These are phyloP conservation scores for Umbilicaria muhlenbergii DNA, from an alignment of 495 filamentous ascomycete genomes.

Conservation along the genomic window DNA sequence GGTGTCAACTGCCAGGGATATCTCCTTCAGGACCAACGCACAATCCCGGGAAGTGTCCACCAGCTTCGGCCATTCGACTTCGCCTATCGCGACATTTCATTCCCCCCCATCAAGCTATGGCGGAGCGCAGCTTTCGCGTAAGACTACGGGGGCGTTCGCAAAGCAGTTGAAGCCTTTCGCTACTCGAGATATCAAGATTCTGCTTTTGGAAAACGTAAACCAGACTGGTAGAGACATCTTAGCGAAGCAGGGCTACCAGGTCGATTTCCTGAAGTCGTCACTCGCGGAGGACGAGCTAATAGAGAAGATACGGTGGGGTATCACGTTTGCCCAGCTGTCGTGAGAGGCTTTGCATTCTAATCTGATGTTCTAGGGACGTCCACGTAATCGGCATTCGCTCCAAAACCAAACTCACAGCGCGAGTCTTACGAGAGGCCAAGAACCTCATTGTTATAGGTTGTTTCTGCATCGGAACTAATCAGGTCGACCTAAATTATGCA, in stretches of 20 bases:
- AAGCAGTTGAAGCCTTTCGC: slow-evolving; percentile 93
- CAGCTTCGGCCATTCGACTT: slow-evolving; percentile 40
- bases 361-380: slow-evolving; percentile 49
- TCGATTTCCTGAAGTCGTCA: slow-evolving; percentile 79
- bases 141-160: slow-evolving; percentile 22
- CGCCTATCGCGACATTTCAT: slow-evolving; percentile 49
- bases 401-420: slow-evolving; percentile 84
- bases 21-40: too few relatives aligned
- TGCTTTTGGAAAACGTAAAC: slow-evolving; percentile 93
- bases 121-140: slow-evolving; percentile 21
- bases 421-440: slow-evolving; percentile 75
- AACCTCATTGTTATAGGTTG: slow-evolving; percentile 93
- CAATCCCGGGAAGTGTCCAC: slow-evolving; percentile 26
- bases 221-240: slow-evolving; percentile 74
- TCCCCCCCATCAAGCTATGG: slow-evolving; percentile 38
- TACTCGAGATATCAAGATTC: slow-evolving; percentile 87
- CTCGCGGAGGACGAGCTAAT: slow-evolving; percentile 87
- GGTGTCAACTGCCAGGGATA: too few relatives aligned
- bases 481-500: slow-evolving; percentile 87
- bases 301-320: slow-evolving; percentile 76
- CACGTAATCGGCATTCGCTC: slow-evolving; percentile 98
- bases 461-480: slow-evolving; percentile 99
- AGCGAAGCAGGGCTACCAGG: slow-evolving; percentile 79
- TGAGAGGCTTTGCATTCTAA: neutral
- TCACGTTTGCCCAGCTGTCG: slow-evolving; percentile 9